Evolutionary conservation across 2,329 filamentous ascomycete genomes (phyloP).

Genomic region (Trichoderma sp.): DNA sequence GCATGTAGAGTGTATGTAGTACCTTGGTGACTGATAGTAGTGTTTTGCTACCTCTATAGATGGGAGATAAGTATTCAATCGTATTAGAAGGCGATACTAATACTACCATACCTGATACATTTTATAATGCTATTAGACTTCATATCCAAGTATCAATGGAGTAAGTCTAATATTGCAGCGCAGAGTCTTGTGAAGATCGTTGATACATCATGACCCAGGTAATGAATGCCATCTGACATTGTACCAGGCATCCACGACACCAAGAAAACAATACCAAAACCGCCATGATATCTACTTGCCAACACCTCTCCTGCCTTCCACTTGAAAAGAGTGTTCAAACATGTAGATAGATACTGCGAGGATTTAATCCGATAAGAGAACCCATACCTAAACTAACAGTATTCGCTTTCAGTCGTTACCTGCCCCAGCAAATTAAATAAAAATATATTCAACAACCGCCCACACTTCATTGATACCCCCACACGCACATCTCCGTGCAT

Average conservation of each 20-base stretch:
- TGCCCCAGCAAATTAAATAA: too few species aligned
- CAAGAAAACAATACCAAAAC: background rate
- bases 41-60: too few species aligned
- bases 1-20: background rate
- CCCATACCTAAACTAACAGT: too few species aligned
- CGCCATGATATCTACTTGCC: background rate
- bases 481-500: background rate
- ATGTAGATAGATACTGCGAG: background rate
- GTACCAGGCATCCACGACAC: background rate
- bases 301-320: background rate
- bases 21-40: background rate
- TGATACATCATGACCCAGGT: background rate
- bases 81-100: background rate
- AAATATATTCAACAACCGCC: background rate
- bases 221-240: background rate
- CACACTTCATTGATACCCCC: too few species aligned
- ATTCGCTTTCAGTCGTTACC: too few species aligned
- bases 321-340: background rate
- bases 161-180: background rate
- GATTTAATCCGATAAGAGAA: too few species aligned
- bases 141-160: too few species aligned
- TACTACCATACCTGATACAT: background rate
- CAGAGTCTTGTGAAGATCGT: too few species aligned
- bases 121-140: background rate
- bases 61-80: background rate